These are phyloP conservation scores for Curvularia sp. DNA, from an alignment of 2,329 filamentous ascomycete species.

Conservation along the genomic window DNA sequence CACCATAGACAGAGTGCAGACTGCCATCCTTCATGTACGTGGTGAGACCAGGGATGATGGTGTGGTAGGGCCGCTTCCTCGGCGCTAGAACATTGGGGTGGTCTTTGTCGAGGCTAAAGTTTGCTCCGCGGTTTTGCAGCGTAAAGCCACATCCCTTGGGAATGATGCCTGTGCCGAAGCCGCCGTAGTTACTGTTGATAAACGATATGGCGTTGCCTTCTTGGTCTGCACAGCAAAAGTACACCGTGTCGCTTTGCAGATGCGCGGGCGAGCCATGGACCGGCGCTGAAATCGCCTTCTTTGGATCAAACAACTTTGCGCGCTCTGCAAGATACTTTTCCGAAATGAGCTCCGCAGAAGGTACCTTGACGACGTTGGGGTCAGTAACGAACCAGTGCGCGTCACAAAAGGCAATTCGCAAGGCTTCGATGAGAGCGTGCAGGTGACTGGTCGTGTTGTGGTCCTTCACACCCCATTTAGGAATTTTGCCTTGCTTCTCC, in stretches of 20 bases:
- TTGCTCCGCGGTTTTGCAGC: conserved; percentile 89
- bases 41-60: conserved; percentile 91
- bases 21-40: conserved; percentile 77
- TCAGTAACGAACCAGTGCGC: conserved; percentile 90
- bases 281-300: conserved; percentile 60
- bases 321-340: conserved; percentile 77
- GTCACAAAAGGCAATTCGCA: conserved; percentile 90
- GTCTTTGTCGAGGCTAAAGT: conserved; percentile 73
- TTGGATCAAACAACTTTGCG: conserved; percentile 66
- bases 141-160: conserved; percentile 89
- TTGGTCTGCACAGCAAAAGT: conserved; percentile 83
- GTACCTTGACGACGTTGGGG: conserved; percentile 74
- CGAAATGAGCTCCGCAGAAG: conserved; percentile 72
- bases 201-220: conserved; percentile 92
- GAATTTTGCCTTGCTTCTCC: conserved; percentile 76
- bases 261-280: conserved; percentile 79
- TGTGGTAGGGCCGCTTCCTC: conserved; percentile 91
- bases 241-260: conserved; percentile 89
- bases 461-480: conserved; percentile 71
- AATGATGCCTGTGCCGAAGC: conserved; percentile 87
- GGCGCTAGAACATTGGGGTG: conserved; percentile 85
- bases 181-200: conserved; percentile 94
- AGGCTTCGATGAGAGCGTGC: conserved; percentile 84
- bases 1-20: conserved; percentile 86
- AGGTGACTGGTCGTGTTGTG: conserved; percentile 80